Conservation (phyloP, 768 basidiomycete species). For the Bullera alba region DNA sequence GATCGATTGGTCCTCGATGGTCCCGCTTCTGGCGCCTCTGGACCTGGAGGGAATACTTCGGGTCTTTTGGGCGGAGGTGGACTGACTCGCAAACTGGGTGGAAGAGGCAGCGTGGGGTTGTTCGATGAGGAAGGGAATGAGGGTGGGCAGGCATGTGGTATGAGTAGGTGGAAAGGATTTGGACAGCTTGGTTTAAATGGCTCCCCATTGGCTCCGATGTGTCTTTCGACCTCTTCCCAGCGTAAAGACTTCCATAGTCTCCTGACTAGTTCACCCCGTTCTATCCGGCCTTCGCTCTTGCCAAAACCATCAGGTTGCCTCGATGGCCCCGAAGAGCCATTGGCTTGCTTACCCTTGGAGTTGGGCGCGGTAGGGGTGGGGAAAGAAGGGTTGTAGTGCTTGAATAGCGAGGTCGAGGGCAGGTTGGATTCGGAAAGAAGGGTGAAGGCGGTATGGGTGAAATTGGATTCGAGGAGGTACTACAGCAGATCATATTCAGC, state of each 20-base stretch:
- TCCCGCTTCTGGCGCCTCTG: conserved; percentile 8
- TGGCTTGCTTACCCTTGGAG: not conserved
- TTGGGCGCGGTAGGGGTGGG: conserved; percentile 8
- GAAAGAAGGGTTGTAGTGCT: conserved; percentile 37
- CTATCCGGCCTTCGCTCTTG: conserved; percentile 20
- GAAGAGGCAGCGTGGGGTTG: conserved; percentile 23
- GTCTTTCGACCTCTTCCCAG: conserved; percentile 40
- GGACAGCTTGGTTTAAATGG: conserved; percentile 28
- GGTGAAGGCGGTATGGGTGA: conserved; percentile 41
- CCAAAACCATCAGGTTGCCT: conserved; percentile 30
- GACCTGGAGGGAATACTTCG: conserved; percentile 23
- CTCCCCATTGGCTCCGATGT: conserved; percentile 31
- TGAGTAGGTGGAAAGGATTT: conserved; percentile 38
- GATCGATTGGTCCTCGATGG: conserved; percentile 12
- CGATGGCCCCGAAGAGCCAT: conserved; percentile 6
- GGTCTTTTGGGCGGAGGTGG: conserved; percentile 20
- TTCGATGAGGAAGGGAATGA: conserved; percentile 22
- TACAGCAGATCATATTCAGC: conserved; percentile 2
- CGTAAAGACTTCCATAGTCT: conserved; percentile 40
- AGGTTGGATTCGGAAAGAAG: conserved; percentile 38
- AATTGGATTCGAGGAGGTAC: conserved; percentile 43
- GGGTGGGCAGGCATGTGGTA: conserved; percentile 30
- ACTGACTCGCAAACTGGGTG: conserved; percentile 8
- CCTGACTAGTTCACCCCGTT: conserved; percentile 38
- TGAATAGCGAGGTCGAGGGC: conserved; percentile 32